phyloP scores from a whole-genome alignment of 495 filamentous ascomycete genomes.

The Hypoxylon cercidicola region DNA sequence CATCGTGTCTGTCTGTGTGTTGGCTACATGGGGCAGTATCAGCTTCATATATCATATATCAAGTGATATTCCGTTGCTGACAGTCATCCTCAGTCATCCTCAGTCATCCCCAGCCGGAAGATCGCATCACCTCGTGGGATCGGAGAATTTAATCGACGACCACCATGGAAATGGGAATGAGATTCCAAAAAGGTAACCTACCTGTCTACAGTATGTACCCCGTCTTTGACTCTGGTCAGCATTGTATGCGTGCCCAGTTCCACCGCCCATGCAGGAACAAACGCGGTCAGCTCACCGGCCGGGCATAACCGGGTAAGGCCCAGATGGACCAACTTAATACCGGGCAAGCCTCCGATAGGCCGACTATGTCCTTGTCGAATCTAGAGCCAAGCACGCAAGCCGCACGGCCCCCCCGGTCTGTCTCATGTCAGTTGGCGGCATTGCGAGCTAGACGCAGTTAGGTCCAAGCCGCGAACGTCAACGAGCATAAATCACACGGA shows the following conservation, averaged over 20 bases:
- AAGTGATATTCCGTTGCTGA: no score
- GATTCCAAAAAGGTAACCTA: conserved; percentile 1
- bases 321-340: conserved; percentile 1
- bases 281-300: conserved; percentile 30
- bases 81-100: no score
- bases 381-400: background rate
- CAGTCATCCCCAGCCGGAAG: no score
- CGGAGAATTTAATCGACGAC: conserved; percentile 25
- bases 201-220: conserved; percentile 3
- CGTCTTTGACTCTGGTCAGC: conserved; percentile 5
- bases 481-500: conserved; percentile 11
- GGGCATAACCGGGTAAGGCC: conserved; percentile 24
- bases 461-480: background rate
- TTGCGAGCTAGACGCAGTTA: background rate
- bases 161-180: background rate
- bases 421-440: background rate
- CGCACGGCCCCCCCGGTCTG: conserved; percentile 7
- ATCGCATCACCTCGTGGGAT: conserved; percentile 10
- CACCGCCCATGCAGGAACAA: conserved; percentile 32
- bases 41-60: no score
- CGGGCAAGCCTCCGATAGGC: conserved; percentile 31
- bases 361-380: conserved; percentile 2
- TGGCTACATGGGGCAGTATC: no score
- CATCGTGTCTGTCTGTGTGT: no score
- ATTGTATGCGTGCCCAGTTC: conserved; percentile 7